These are phyloP conservation scores for Pholiota microspora DNA, from an alignment of 768 basidiomycete species.

Conservation along the genomic window DNA sequence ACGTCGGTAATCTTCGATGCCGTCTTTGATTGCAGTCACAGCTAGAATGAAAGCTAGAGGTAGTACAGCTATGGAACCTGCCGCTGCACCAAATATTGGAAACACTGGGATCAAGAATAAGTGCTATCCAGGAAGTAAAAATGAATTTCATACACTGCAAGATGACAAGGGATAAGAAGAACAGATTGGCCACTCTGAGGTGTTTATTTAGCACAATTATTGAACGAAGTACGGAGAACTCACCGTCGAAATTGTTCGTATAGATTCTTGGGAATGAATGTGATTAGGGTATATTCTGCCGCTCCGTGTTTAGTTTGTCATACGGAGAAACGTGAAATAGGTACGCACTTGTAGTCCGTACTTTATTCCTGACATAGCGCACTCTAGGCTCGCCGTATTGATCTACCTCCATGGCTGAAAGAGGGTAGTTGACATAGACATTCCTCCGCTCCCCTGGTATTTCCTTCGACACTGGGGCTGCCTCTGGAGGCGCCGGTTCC, in stretches of 20 bases:
- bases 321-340: background rate
- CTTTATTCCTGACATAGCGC: conserved; percentile 90
- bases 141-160: conserved; percentile 59
- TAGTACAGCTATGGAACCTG: conserved; percentile 77
- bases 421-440: conserved; percentile 76
- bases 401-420: conserved; percentile 65
- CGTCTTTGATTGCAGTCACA: conserved; percentile 95
- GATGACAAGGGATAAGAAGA: conserved; percentile 82
- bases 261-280: conserved; percentile 92
- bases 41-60: conserved; percentile 85
- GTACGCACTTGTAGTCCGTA: conserved; percentile 82
- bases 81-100: conserved; percentile 85
- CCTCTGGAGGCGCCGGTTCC: conserved; percentile 25
- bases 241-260: conserved; percentile 93
- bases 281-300: conserved; percentile 84
- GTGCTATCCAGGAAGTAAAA: background rate
- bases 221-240: conserved; percentile 16
- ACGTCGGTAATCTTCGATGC: conserved; percentile 93
- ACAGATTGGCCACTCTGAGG: conserved; percentile 82
- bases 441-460: conserved; percentile 61
- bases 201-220: conserved; percentile 1
- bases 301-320: conserved; percentile 9
- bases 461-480: conserved; percentile 32
- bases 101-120: conserved; percentile 54
- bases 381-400: conserved; percentile 71